Conservation (phyloP, 176 grass and related monocot genomes). For the Phragmites australis region DNA sequence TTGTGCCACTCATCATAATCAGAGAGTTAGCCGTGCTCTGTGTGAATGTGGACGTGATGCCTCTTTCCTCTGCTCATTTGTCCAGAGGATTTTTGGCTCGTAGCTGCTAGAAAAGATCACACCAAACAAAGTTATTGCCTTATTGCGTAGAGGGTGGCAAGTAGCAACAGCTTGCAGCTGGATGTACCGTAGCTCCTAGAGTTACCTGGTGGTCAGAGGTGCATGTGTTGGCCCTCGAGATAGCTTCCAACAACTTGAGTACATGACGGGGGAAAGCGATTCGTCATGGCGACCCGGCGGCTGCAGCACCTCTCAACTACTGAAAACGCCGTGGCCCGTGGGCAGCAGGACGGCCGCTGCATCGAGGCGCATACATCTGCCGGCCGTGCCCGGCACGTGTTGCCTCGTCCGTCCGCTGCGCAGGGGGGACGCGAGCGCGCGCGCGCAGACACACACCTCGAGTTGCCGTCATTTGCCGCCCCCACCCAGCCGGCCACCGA, state of each 20-base stretch:
- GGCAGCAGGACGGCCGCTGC: not conserved
- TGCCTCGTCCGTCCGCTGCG: too few species aligned
- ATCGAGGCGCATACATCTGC: not conserved
- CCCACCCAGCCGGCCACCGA: not conserved
- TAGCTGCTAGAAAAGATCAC: not conserved
- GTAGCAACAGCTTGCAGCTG: not conserved
- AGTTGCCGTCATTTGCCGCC: not conserved
- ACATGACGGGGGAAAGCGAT: not conserved
- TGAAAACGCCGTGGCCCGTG: not conserved
- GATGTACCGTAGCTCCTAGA: not conserved
- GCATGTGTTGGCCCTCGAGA: not conserved
- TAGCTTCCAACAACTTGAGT: not conserved
- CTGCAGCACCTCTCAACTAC: not conserved
- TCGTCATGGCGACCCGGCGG: not conserved
- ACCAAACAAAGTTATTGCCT: not conserved
- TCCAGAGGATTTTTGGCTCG: not conserved
- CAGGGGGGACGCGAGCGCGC: too few species aligned
- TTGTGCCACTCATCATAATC: not conserved
- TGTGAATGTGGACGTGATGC: not conserved
- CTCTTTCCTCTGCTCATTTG: not conserved
- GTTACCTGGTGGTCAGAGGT: too few species aligned
- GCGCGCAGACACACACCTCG: too few species aligned
- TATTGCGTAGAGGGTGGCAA: not conserved
- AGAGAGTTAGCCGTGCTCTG: not conserved
- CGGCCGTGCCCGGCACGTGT: not conserved